Evolutionary conservation across 345 rosid genomes (phyloP).

Genomic region (Gossypium mustelinum): DNA sequence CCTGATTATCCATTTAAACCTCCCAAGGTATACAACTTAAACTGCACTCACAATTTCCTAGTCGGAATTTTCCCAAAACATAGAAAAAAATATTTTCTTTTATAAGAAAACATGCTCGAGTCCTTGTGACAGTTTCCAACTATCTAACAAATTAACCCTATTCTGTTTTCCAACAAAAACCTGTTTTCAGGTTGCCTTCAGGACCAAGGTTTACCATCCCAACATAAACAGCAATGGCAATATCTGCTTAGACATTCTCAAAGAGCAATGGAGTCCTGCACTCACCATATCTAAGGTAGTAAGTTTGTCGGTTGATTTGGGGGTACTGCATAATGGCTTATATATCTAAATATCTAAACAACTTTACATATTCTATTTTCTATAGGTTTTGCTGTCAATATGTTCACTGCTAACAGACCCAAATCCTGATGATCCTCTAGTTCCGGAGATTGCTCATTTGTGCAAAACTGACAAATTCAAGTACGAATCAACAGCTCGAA

Average conservation of each 20-base stretch:
- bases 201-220: conserved; percentile 36
- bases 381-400: conserved; percentile 57
- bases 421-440: conserved; percentile 61
- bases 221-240: conserved; percentile 41
- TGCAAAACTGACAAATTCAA: conserved; percentile 46
- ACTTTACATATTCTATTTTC: neutral
- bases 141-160: neutral
- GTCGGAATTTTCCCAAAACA: too few relatives aligned
- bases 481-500: conserved; percentile 59
- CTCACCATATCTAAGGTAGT: conserved; percentile 36
- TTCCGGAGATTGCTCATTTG: conserved; percentile 60
- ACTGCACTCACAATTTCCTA: neutral
- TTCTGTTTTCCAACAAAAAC: neutral
- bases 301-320: neutral
- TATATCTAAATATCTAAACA: neutral
- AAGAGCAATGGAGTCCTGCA: conserved; percentile 47
- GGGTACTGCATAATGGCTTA: conserved; percentile 1
- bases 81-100: too few relatives aligned
- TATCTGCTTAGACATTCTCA: conserved; percentile 41
- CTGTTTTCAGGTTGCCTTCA: conserved; percentile 31
- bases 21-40: conserved; percentile 42
- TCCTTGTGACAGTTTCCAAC: too few relatives aligned
- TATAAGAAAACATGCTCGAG: too few relatives aligned
- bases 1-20: conserved; percentile 73
- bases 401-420: conserved; percentile 69